Evolutionary conservation across 83 land plant genomes (phyloP), one percentile per base, ranked within the genome.

Genomic region (Isoetes engelmannii): DNA sequence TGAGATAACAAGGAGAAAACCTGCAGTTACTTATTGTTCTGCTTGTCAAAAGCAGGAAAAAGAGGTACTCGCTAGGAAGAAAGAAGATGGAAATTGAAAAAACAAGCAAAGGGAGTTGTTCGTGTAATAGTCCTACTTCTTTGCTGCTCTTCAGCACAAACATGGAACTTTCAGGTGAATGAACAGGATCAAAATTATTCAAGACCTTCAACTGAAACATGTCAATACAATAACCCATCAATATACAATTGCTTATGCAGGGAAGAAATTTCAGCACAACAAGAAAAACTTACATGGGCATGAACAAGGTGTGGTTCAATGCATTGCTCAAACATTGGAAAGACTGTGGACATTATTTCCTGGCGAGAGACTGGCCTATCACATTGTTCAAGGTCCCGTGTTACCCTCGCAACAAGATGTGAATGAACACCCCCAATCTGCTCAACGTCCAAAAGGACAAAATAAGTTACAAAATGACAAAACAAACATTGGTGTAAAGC

Each of bases 381-480:
- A 69, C 75, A 81, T 69, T 86, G 81, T 55, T 80, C 82, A 73
- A 91, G 81, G 72, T 95, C 99, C 55, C 97, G 76, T 63, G 82
- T 89, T 44, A 92, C 99, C 75, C 99, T 84, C 70, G 91, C 75
- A 74, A 95, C 82, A 48, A 95, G 86, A 75, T 95, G 99, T 21
- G 97, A 95, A 81, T 95, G 99, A 57, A 95, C 99, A 73, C 99
- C 97, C 48, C 99, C 99, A 82, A 95, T 90, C 98, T 93, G 81
- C 43, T 13, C 37, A 58, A 62, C 7, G 42, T 9, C 53, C 20
- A 42, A 57, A 45, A 44, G 47, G 9, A 67, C 46, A 45, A 49
- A 28, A 12, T 8, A 4, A 37, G 21, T 44, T 57, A 56, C 37
- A 42, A 6, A n/a, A n/a, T 9, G 44, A 4, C 5, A 5, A 0